Percentiles rank a stretch among this genome's conserved stretches.
Evolutionary conservation across 805 yeast genomes (phyloP).

Genomic region (Vanderwaltozyma polyspora): DNA sequence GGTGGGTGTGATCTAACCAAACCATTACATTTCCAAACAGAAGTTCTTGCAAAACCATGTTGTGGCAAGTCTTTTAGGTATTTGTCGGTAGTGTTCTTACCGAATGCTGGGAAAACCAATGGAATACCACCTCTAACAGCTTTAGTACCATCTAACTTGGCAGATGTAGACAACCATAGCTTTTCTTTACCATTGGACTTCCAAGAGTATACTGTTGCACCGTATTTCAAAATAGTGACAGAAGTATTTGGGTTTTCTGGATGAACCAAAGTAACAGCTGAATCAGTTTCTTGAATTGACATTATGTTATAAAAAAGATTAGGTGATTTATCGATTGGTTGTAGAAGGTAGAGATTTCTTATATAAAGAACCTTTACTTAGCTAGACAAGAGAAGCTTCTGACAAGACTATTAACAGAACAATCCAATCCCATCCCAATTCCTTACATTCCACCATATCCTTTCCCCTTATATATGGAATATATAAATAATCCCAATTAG

Average conservation of each 20-base stretch:
- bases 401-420: too few relatives aligned
- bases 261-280: slow-evolving; percentile 46
- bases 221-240: slow-evolving; percentile 61
- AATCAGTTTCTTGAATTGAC: slow-evolving; percentile 58
- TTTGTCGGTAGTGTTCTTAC: slow-evolving; percentile 50
- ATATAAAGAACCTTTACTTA: too few relatives aligned
- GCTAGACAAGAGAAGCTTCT: too few relatives aligned
- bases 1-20: slow-evolving; percentile 57
- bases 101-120: slow-evolving; percentile 83
- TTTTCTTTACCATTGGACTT: slow-evolving; percentile 56
- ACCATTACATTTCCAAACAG: slow-evolving; percentile 86
- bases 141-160: slow-evolving; percentile 76
- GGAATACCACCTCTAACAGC: slow-evolving; percentile 98
- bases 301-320: too few relatives aligned
- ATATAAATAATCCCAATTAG: too few relatives aligned
- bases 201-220: slow-evolving; percentile 86
- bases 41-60: slow-evolving; percentile 88
- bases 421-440: too few relatives aligned
- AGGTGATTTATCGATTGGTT: too few relatives aligned
- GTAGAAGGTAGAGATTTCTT: too few relatives aligned
- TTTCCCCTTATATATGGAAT: too few relatives aligned
- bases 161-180: slow-evolving; percentile 64
- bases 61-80: slow-evolving; percentile 63
- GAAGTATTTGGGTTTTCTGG: slow-evolving; percentile 41
- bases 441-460: too few relatives aligned